Percentiles rank a stretch among this genome's conserved stretches.
phyloP scores from a whole-genome alignment of 768 basidiomycete species.

The Russula lepida region DNA sequence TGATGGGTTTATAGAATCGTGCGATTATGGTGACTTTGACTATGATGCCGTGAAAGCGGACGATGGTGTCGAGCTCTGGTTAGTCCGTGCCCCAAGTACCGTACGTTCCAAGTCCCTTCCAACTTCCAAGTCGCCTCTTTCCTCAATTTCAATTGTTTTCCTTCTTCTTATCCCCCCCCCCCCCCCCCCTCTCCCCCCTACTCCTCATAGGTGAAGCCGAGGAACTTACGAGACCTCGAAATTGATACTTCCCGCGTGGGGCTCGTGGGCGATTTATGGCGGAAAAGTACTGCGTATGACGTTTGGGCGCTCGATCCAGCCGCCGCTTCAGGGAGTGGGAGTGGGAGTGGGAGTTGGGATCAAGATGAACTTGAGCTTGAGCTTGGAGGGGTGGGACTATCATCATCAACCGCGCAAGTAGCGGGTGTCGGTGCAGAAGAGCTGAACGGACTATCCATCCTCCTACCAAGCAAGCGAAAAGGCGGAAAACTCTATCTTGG shows the following conservation, averaged over 20 bases:
- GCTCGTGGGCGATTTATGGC: slow-evolving; percentile 10
- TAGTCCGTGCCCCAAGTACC: slow-evolving; percentile 11
- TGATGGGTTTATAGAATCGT: slow-evolving; percentile 14
- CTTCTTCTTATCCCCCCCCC: too few species aligned
- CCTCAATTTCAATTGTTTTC: not conserved
- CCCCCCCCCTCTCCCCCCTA: not conserved
- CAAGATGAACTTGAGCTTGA: not conserved
- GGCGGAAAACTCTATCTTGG: slow-evolving; percentile 17
- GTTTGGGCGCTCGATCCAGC: slow-evolving; percentile 5
- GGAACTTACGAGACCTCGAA: not conserved
- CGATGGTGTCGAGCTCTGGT: slow-evolving; percentile 20
- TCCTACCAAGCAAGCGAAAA: slow-evolving; percentile 17
- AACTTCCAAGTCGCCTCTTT: not conserved
- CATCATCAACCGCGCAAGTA: not conserved
- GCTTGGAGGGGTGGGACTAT: not conserved
- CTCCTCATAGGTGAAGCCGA: slow-evolving; percentile 8
- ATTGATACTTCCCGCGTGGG: not conserved
- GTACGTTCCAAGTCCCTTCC: not conserved
- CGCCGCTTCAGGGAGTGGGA: not conserved
- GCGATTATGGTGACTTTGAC: slow-evolving; percentile 20
- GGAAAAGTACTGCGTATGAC: slow-evolving; percentile 13
- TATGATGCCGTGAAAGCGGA: slow-evolving; percentile 17
- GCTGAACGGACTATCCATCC: slow-evolving; percentile 14
- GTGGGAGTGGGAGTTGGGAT: not conserved
- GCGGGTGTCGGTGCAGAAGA: slow-evolving; percentile 11